Base-by-base conservation (phyloP, 129 eudicot species). In the Arctium lappa region DNA sequence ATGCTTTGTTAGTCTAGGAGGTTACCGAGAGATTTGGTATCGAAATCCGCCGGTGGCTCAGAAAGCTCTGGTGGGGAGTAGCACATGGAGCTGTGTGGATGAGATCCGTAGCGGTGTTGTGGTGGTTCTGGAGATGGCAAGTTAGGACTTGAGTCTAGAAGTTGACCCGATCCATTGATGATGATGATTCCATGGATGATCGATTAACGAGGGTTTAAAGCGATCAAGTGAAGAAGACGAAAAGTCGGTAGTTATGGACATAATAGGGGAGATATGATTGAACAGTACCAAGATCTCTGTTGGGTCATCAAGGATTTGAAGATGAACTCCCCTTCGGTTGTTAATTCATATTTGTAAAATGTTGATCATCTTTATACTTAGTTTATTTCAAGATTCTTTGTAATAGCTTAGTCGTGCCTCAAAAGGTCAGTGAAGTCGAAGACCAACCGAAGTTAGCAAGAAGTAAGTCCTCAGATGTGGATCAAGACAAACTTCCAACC, bases 21-120 rank as follows among this genome's bases (percentile, higher is more conserved):
- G 48, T 89, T 87, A 16, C 95, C 88, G 87, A 94, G 88, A 70
- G 82, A 80, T 0, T 60, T 86, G 1, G 85, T 75, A 81, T 92
- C 96, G 84, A 91, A 94, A 34, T 84, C 40, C 7, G 77, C 0
- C 5, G 66, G 32, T 6, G 79, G 76, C 53, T 86, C 92, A 8
- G 91, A 86, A 11, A 86, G 79, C 74, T 93, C 97, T 33, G 97
- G 92, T 27, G 97, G 94, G 44, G 90, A 74, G 91, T 95, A 93
- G 72, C 78, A 80, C 98, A 94, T 65, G 83, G 86, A 30, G 87
- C 60, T 8, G 83, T 9, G n/a, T n/a, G 56, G 56, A 87, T 86
- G 69, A 82, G 65, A 8, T 44, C 38, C 1, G 8, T 36, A 7
- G 81, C 69, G 31, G 80, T 75, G 5, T 79, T 78, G 72, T 44